Base-by-base conservation (phyloP, 1,139 yeast species). In the Blastobotrys capitulatus region DNA sequence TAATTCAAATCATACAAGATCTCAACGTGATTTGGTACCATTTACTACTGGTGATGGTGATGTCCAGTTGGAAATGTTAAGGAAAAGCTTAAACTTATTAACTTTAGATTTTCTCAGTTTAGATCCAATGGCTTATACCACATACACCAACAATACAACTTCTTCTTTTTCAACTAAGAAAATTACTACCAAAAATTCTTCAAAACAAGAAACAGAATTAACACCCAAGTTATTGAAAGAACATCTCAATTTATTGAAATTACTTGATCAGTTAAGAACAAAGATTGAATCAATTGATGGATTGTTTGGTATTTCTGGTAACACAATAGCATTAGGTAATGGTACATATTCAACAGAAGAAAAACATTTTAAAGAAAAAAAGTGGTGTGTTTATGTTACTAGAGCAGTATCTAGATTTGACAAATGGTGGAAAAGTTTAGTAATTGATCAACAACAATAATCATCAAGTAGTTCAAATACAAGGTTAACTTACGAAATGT, bases 361-460 rank as follows among this genome's bases (percentile, higher is more conserved):
- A 19, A 46, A 32, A 18, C 16, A 8, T 2, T 22, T 44, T 16
- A 15, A 49, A 19, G 61, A 57, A 13, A 64, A 66, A 47, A 52
- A 57, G 10, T 71, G 74, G 74, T 61, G 62, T 39, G 59, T 63
- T 6, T 71, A 64, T 47, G 52, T 70, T 19, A 55, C 67, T 1
- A 57, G 63, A 42, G 69, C 75, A 0, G 67, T 60, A 9, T 58
- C 69, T 47, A 56, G 74, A 34, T 71, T 69, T 47, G 51, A 63
- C 7, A 49, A 60, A 4, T 71, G 66, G 59, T 59, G 67, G 49
- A 59, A 42, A 31, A 8, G 32, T 5, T 16, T n/a, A 22, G 39
- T 32, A 19, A 42, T 42, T 8, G 9, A 39, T 19, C 32, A 39
- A 3, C n/a, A 22, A 5, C 19, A 31, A 8, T 18, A 38, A 13